Base-by-base conservation (phyloP, 352 stramenopile species). In the Phytophthora crassamura region DNA sequence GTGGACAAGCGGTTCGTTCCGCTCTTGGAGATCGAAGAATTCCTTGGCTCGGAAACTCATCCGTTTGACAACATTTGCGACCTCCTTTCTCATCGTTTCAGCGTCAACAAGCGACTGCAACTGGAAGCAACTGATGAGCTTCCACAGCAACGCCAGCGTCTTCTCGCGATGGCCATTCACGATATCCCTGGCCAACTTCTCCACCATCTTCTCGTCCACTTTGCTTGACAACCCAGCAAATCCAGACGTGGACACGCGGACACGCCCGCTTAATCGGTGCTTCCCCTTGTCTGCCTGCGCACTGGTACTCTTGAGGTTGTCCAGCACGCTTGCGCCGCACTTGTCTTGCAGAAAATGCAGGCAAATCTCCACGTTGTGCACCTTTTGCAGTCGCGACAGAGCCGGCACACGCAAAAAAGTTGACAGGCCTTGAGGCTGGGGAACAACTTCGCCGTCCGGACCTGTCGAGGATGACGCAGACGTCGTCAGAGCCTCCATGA, bases 321-420 rank as follows among this genome's bases (percentile, higher is more conserved):
- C 78, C 1, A 92, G 59, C 14, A 90, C 70, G 38, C 76, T 75
- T 4, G 68, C 57, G 39, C 77, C 84, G 36, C 86, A 95, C 49
- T 89, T 89, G 35, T 85, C 82, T 58, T 94, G 75, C 34, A 98
- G 61, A 36, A 81, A 92, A 43, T 88, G 72, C 30, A 99, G 59
- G 25, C 93, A 97, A 25, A 98, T 80, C 59, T 96, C 86, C 0
- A 98, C 88, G 69, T 99, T 99, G 79, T 98, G 93, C 9, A 99
- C 78, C 73, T 99, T 99, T 70, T 99, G 92, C 11, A 98, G 75
- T 14, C 96, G 77, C n/a, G 95, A 98, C 8, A 97, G 68, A 15
- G 96, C 92, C 6, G 97, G 97, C 9, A 99, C 79, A n/a, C 96
- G 87, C 42, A 99, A 80, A 34, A 87, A 91, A 9, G 61, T 72